Percentiles rank a stretch among this genome's conserved stretches.
phyloP scores from a whole-genome alignment of 176 grass and related monocot species.

The Cocos nucifera region DNA sequence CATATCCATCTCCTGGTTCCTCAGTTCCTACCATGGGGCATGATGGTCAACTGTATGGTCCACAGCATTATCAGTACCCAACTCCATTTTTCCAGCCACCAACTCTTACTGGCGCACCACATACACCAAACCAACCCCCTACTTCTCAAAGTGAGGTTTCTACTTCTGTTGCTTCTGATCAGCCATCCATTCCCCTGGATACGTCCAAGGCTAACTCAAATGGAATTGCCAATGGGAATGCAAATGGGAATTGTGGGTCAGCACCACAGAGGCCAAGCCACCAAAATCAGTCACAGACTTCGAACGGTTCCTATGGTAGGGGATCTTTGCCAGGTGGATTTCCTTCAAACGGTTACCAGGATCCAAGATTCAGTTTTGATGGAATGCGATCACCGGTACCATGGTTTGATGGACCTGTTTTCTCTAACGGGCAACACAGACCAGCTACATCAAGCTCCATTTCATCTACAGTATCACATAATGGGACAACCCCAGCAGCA shows the following conservation, averaged over 20 bases:
- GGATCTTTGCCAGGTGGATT: conserved; percentile 40
- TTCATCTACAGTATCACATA: conserved; percentile 41
- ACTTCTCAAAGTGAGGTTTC: conserved; percentile 44
- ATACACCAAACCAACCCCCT: conserved; percentile 27
- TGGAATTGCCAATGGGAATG: conserved; percentile 35
- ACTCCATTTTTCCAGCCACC: conserved; percentile 57
- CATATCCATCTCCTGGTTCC: conserved; percentile 70
- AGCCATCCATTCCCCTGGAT: conserved; percentile 33
- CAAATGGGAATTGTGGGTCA: conserved; percentile 29
- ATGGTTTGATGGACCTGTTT: conserved; percentile 59
- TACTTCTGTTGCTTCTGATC: conserved; percentile 36
- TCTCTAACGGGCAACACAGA: conserved; percentile 60
- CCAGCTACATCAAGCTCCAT: conserved; percentile 39
- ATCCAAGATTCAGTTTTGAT: conserved; percentile 34
- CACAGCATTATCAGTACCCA: conserved; percentile 77
- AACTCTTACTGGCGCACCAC: conserved; percentile 32
- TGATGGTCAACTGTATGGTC: conserved; percentile 60
- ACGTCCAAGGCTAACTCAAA: conserved; percentile 32
- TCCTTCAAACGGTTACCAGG: conserved; percentile 38
- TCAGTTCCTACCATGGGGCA: conserved; percentile 58
- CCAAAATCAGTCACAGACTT: conserved; percentile 34
- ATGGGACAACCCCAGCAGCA: conserved; percentile 20
- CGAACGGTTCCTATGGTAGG: conserved; percentile 44
- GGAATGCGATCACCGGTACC: conserved; percentile 45
- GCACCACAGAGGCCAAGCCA: conserved; percentile 41